phyloP scores from a whole-genome alignment of 371 early-diverging fungal genomes.

The Syncephalastrum sp. region DNA sequence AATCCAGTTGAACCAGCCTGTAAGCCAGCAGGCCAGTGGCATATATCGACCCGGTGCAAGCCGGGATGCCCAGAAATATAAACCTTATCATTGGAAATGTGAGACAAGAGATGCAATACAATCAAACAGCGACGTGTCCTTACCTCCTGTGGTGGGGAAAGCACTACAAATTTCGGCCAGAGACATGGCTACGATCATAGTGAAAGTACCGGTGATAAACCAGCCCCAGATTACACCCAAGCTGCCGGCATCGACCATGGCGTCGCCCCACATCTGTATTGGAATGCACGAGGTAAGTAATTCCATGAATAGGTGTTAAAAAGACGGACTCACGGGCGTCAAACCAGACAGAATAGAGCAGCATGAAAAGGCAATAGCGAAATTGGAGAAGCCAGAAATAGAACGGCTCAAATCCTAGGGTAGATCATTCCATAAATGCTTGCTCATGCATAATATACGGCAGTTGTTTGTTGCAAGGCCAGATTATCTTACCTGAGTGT shows the following conservation, averaged over 20 bases:
- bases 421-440: not conserved
- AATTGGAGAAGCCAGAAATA: slow-evolving; percentile 61
- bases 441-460: not conserved
- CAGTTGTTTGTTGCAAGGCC: not conserved
- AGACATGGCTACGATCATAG: slow-evolving; percentile 61
- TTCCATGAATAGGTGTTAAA: no score
- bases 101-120: not conserved
- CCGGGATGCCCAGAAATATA: slow-evolving; percentile 67
- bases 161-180: slow-evolving; percentile 78
- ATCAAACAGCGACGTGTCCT: slow-evolving; percentile 6
- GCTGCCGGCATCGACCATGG: slow-evolving; percentile 64
- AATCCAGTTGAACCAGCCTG: slow-evolving; percentile 67
- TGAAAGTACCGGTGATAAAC: slow-evolving; percentile 57
- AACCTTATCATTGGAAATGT: slow-evolving; percentile 14
- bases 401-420: slow-evolving; percentile 64
- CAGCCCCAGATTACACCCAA: slow-evolving; percentile 71
- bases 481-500: slow-evolving; percentile 36
- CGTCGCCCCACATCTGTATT: slow-evolving; percentile 53
- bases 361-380: slow-evolving; percentile 64
- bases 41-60: slow-evolving; percentile 57
- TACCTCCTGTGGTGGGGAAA: slow-evolving; percentile 71
- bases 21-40: slow-evolving; percentile 62
- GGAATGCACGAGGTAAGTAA: no score
- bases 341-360: slow-evolving; percentile 62
- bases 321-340: slow-evolving; percentile 41